These are phyloP conservation scores for Cruciata laevipes DNA, from an alignment of 257 asterid genomes.

Conservation along the genomic window DNA sequence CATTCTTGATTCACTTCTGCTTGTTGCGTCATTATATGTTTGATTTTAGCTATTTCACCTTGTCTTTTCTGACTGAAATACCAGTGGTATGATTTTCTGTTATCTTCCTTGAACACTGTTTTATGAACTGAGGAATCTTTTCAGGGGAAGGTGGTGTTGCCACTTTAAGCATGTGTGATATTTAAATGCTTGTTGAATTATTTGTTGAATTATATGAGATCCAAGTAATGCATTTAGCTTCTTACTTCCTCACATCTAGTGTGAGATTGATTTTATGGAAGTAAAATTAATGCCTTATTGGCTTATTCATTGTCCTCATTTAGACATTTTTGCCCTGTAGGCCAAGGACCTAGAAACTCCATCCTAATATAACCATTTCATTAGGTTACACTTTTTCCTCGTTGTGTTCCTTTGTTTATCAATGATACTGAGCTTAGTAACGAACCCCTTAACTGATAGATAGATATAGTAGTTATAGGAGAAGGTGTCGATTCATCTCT, in stretches of 20 bases:
- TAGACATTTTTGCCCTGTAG: too few relatives aligned
- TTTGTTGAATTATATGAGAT: not conserved
- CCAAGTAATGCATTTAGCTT: not conserved
- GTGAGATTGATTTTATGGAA: not conserved
- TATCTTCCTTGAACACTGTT: not conserved
- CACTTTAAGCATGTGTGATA: not conserved
- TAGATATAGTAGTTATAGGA: not conserved
- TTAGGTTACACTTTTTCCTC: slow-evolving; percentile 7
- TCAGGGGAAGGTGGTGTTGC: not conserved
- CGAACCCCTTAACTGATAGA: not conserved
- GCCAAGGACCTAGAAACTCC: not conserved
- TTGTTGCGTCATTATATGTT: too few relatives aligned
- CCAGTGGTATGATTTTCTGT: not conserved
- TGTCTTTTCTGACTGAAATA: not conserved
- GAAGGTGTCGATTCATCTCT: too few relatives aligned
- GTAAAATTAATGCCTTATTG: not conserved
- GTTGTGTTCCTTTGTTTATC: not conserved
- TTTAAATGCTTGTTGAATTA: not conserved
- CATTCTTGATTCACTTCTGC: too few relatives aligned
- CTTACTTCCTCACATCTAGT: not conserved
- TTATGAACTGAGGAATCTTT: not conserved
- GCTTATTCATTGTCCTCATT: not conserved
- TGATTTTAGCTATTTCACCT: not conserved
- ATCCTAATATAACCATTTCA: not conserved
- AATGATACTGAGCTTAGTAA: not conserved